Base-by-base conservation (phyloP, 805 yeast genomes). In the Wickerhamomyces ciferrii region DNA sequence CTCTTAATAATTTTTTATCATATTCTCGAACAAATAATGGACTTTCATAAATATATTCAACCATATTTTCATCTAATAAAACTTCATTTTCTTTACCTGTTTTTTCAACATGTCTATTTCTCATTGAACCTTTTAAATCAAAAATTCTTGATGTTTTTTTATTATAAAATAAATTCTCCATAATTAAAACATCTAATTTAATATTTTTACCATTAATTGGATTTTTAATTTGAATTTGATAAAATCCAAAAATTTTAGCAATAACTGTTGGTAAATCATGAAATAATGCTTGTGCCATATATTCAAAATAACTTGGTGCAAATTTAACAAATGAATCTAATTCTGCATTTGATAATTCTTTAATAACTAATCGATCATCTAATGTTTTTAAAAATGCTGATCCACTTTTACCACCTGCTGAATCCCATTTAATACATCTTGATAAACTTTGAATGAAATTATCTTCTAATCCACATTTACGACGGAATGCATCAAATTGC, bases 51-150 rank as follows among this genome's bases (percentile, higher is more conserved):
- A 95, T 92, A 61, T 89, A 94, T 61, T 94, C 99, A 50, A 94
- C 95, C 99, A 94, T 94, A 60, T 94, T 94, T 58, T 94, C 99
- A 65, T 94, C 99, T 46, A 94, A 67, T 23, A 94, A 68, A 1
- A 94, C 99, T 64, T 94, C 98, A 59, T 94, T 90, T 51, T 86
- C 96, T 59, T 81, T 84, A 7, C 99, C 99, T 0, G 99, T 95
- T 62, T 92, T 96, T 55, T 91, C 85, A 34, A 92, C 99, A 59
- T 92, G 97, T 53, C 99, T 75, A 65, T 94, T 94, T 51, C 99
- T 73, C 98, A 94, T 94, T 0, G 98, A 91, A 0, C 99, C 99
- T 64, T 94, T 94, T 65, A 94, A 76, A 65, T 94, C 99, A 67
- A 94, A 94, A 41, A 92, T 90, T 52, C 97, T 70, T 14, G 88